Evolutionary conservation across 768 basidiomycete genomes (phyloP), one percentile per base, ranked within the genome.

Genomic region (Tulasnella sp.): DNA sequence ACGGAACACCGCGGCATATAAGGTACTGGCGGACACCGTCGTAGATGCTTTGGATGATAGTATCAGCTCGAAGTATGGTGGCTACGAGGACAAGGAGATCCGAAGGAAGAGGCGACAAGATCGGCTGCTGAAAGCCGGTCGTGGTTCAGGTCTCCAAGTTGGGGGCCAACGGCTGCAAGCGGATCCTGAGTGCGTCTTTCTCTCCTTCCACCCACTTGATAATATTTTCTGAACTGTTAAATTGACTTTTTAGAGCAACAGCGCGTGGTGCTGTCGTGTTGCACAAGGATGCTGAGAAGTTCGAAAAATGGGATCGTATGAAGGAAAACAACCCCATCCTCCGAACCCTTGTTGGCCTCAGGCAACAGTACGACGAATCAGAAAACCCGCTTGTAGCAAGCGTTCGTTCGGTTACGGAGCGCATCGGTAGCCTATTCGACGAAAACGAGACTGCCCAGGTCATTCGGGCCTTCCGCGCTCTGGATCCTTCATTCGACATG

Each of bases 381-480:
- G 98, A 99, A 85, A 93, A 97, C 84, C 94, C 96, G 7, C 88
- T 98, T 78, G 89, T 99, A 40, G 90, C 92, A 5, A 91, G 92
- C 22, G 84, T 98, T 79, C 93, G 98, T 54, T 89, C 90, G 9
- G 93, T 98, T 75, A 97, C 96, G 1, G 89, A 92, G 64, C 93
- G 93, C 0, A 89, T 99, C 76, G 96, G 95, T 2, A 91, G 93
- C 3, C 86, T 88, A 64, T 96, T 96, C 83, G 97, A 99, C 80
- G 98, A 99, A 88, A 99, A 95, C 84, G 98, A 99, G 88, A 96
- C 93, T 72, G 98, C 98, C n/a, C 94, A 94, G 85, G 97, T 99
- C 42, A 92, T 93, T 84, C 90, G 95, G 81, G 86, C 92, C 84
- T 95, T 98, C 91, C 94, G 92, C 85, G 85, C 88, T n/a, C 88